Percentiles rank a stretch among this genome's conserved stretches.
Conservation (phyloP, 2,329 filamentous ascomycete genomes). For the Lasiodiplodia gonubiensis region DNA sequence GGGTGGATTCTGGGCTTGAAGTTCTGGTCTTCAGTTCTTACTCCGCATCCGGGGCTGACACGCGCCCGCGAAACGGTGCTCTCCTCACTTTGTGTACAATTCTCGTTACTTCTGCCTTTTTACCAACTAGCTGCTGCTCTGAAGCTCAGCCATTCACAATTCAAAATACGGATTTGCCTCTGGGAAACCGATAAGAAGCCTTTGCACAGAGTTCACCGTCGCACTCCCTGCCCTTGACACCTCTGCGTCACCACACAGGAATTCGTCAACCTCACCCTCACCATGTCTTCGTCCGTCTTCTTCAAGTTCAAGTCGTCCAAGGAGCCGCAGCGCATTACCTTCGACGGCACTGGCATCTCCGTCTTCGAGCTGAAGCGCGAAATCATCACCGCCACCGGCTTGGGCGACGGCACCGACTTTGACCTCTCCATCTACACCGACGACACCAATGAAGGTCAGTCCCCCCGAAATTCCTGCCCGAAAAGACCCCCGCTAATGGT, state of each 20-base stretch:
- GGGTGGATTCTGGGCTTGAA: conserved; percentile 27
- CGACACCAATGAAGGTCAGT: conserved; percentile 85
- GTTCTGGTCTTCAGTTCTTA: conserved; percentile 30
- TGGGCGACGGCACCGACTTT: conserved; percentile 95
- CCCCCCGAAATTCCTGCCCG: background rate
- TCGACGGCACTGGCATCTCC: conserved; percentile 96
- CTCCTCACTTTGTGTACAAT: conserved; percentile 30
- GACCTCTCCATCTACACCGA: conserved; percentile 94
- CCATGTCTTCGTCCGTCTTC: conserved; percentile 95
- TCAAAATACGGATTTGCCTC: conserved; percentile 30
- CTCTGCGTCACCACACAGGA: conserved; percentile 21
- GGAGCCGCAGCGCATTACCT: conserved; percentile 91
- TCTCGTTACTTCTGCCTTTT: conserved; percentile 27
- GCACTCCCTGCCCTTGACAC: conserved; percentile 26
- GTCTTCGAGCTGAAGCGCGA: conserved; percentile 99
- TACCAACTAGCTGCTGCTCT: conserved; percentile 28
- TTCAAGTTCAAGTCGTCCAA: conserved; percentile 99
- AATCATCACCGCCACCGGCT: conserved; percentile 91
- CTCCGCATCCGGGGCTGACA: conserved; percentile 28
- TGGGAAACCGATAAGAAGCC: conserved; percentile 28
- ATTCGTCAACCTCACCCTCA: background rate
- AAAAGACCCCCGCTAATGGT: conserved; percentile 25
- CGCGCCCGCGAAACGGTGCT: conserved; percentile 21
- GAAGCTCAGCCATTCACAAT: conserved; percentile 28
- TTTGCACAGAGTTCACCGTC: conserved; percentile 30